Base-by-base conservation (phyloP, 345 rosid species). In the Cardamine resedifolia region DNA sequence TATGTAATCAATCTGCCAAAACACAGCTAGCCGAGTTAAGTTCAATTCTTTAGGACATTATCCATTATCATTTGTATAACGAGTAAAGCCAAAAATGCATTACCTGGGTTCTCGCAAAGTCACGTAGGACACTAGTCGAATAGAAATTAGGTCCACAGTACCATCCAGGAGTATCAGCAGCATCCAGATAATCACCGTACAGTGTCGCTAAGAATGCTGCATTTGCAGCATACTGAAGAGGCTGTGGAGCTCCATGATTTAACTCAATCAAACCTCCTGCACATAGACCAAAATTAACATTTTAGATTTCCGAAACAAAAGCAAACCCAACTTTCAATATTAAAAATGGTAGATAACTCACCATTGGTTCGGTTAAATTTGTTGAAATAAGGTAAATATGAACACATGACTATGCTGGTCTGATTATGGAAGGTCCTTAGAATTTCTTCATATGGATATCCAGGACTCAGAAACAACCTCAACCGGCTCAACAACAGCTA, bases 131-230 rank as follows among this genome's bases (percentile, higher is more conserved):
- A 16, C 81, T 76, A 18, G 87, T 82, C 28, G 96, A 74, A 76
- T 83, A 95, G 83, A 95, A 95, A 66, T 82, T 87, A 55, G 99
- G 96, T 33, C 98, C 98, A 76, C 98, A 91, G 58, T 88, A 88
- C 97, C 98, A 91, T 76, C 97, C 99, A 50, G 97, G 98, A 70
- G 97, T 90, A 82, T 91, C 92, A 31, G 96, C 92, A 82, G 96
- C 97, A 44, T 91, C 98, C 38, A 95, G 93, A 79, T 91, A 95
- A 83, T 95, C 99, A 73, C 91, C 85, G 62, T 71, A 95, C 15
- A 90, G 31, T 5, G 92, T 62, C 0, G 99, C 99, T 65, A 95
- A 78, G 82, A 88, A 95, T 39, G 99, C 97, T 50, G 99, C 96
- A 81, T 95, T 91, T 43, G 78, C 96, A 10, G 86, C 85, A 73